These are phyloP conservation scores for Pseudozyma thailandica DNA, from an alignment of 1,284 basidiomycete genomes.

Conservation along the genomic window DNA sequence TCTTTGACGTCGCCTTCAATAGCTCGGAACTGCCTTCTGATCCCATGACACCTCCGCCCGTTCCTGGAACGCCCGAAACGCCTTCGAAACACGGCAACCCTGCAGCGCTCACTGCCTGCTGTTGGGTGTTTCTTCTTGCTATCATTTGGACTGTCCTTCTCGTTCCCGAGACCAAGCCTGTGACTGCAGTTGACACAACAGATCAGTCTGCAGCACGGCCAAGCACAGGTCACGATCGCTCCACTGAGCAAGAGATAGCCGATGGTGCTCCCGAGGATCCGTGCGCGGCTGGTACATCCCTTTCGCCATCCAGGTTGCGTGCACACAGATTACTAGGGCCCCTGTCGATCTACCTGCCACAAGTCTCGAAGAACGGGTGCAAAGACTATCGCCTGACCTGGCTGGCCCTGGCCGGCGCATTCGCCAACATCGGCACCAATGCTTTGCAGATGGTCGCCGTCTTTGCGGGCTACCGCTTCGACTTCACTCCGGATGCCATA, in stretches of 20 bases:
- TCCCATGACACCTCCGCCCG: slow-evolving; percentile 21
- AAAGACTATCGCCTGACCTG: slow-evolving; percentile 47
- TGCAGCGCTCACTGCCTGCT: slow-evolving; percentile 35
- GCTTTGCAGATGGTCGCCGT: slow-evolving; percentile 38
- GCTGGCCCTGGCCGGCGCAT: slow-evolving; percentile 35
- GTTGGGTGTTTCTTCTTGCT: slow-evolving; percentile 36
- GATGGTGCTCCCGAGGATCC: neutral
- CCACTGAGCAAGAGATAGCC: too few relatives aligned
- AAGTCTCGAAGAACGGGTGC: slow-evolving; percentile 20
- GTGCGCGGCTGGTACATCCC: neutral
- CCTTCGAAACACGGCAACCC: slow-evolving; percentile 44
- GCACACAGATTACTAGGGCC: slow-evolving; percentile 31
- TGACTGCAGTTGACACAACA: neutral
- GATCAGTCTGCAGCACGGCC: neutral
- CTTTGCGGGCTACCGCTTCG: slow-evolving; percentile 46
- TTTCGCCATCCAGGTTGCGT: slow-evolving; percentile 19
- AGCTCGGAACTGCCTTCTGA: slow-evolving; percentile 26
- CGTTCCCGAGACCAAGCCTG: slow-evolving; percentile 40
- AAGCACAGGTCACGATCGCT: neutral
- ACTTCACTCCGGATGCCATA: slow-evolving; percentile 45
- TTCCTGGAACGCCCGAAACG: slow-evolving; percentile 23
- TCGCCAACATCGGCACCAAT: slow-evolving; percentile 41
- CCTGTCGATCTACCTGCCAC: slow-evolving; percentile 39
- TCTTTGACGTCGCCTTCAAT: neutral
- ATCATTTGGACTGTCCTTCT: slow-evolving; percentile 31